Evolutionary conservation across 352 stramenopile species (phyloP), one percentile per base, ranked within the genome.

Genomic region (Globisporangium okanoganense): DNA sequence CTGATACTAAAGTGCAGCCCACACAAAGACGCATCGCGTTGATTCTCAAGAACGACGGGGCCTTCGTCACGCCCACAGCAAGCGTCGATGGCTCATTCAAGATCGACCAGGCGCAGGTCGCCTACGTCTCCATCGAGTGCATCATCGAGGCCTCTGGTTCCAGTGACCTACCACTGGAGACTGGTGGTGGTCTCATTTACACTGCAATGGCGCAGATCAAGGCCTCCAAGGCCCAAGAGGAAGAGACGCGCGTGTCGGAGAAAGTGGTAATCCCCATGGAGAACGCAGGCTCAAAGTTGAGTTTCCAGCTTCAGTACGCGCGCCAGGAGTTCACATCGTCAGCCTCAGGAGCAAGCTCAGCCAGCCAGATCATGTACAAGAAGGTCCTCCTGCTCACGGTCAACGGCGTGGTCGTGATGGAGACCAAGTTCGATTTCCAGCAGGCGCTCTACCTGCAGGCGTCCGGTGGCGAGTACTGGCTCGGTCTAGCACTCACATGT

Each of bases 341-440:
- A n/a, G 22, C 35, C 12, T 38, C 52, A n/a, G 20, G 20, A 35
- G 45, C 22, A 35, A 16, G 14, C 14, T 40, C 49, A 25, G 16
- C 35, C 9, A 73, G 62, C 27, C 73, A 83, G 31, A 52, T 83
- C 25, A 78, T 74, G 58, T 86, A 75, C 64, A 82, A 81, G 65
- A 82, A 79, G 60, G 66, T 82, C 53, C 62, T 87, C 22, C 58
- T 63, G 33, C 65, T 85, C 22, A 25, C 65, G 8, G 67, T 78
- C 4, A 85, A 87, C 60, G 66, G 78, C 49, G 61, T 78, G 38
- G 36, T 76, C 20, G 38, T 87, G 16, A 41, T 87, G 13, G 73
- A 87, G 58, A 74, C 65, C 25, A 69, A 64, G 12, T 63, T 85
- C 36, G 76, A 87, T 66, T 56, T 87, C 43, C 72, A 79, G 58